Percentiles rank a stretch among this genome's conserved stretches.
Conservation (phyloP, 2,329 filamentous ascomycete genomes). For the Capronia coronata region DNA sequence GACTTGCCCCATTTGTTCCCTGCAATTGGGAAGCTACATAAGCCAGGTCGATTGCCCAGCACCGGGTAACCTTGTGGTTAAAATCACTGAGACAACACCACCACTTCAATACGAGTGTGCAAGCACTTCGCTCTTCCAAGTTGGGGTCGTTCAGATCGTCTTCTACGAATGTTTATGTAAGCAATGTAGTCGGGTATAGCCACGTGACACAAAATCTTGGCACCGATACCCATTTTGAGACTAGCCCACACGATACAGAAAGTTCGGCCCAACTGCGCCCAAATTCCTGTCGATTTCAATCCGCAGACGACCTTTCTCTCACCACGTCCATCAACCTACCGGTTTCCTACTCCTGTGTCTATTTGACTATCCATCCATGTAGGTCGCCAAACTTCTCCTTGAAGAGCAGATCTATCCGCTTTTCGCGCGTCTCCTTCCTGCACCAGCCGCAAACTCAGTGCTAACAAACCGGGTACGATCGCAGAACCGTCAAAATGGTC, state of each 20-base stretch:
- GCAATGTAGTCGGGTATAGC: background rate
- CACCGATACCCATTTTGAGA: conserved; percentile 11
- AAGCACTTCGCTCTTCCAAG: background rate
- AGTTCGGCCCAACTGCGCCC: conserved; percentile 3
- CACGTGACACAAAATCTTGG: conserved; percentile 22
- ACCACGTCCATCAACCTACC: background rate
- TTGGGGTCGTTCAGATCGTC: background rate
- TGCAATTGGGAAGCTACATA: too few relatives aligned
- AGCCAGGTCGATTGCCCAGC: too few relatives aligned
- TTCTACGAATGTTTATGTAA: background rate
- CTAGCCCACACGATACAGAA: conserved; percentile 14
- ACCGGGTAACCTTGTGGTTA: too few relatives aligned
- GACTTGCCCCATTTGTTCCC: too few relatives aligned
- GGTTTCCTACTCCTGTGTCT: background rate
- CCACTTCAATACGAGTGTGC: too few relatives aligned
- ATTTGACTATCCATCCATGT: background rate
- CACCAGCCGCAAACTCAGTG: background rate
- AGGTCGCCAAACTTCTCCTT: background rate
- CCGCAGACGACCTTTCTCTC: conserved; percentile 1
- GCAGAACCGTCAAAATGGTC: conserved; percentile 24
- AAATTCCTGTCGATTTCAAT: conserved; percentile 6
- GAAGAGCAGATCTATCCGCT: too few relatives aligned
- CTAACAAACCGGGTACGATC: conserved; percentile 2
- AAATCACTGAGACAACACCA: too few relatives aligned
- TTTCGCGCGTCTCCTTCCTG: background rate